phyloP scores from a whole-genome alignment of 306 rosid species.

The Coriaria nepalensis region DNA sequence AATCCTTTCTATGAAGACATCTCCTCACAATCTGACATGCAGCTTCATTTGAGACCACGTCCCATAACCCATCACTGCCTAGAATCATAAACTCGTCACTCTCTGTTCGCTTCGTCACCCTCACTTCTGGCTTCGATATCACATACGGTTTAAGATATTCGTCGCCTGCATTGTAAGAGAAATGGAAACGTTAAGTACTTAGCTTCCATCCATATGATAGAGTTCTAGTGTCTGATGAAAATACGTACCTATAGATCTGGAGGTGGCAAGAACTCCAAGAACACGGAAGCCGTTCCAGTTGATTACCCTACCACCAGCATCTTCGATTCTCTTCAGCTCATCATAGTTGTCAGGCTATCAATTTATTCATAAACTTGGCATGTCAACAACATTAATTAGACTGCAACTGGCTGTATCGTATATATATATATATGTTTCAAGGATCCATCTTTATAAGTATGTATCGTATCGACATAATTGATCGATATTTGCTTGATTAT shows the following conservation, averaged over 20 bases:
- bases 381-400: not conserved
- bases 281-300: constrained; percentile 89
- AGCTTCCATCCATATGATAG: no score
- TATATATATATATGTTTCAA: no score
- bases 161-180: constrained; percentile 40
- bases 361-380: not conserved
- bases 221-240: no score
- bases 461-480: no score
- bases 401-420: not conserved
- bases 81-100: constrained; percentile 71
- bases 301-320: constrained; percentile 79
- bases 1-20: constrained; percentile 27
- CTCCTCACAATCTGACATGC: constrained; percentile 61
- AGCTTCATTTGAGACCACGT: constrained; percentile 46
- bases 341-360: constrained; percentile 65
- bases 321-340: constrained; percentile 88
- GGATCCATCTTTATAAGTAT: no score
- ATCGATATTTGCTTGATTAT: no score
- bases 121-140: constrained; percentile 77
- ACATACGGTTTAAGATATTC: constrained; percentile 66
- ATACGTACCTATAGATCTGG: constrained; percentile 69
- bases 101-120: constrained; percentile 42
- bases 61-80: constrained; percentile 92
- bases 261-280: constrained; percentile 86
- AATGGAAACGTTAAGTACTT: not conserved